Evolutionary conservation across 805 yeast species (phyloP), one percentile per base, ranked within the genome.

Genomic region (Lipomyces yamanashiensis): DNA sequence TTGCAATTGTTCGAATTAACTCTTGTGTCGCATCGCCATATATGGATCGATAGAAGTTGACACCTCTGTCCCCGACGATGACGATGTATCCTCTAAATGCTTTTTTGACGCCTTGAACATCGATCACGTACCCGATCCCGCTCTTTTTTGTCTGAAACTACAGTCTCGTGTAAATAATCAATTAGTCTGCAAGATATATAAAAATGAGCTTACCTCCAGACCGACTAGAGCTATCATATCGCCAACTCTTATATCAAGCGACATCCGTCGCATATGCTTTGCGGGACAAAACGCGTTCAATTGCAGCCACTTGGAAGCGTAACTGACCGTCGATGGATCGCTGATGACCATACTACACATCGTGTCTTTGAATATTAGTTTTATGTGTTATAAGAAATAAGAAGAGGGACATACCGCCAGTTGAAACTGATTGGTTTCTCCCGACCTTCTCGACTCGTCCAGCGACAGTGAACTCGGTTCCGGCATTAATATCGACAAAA

Each of bases 281-380:
- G 5, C 10, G 5, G 15, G 21, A 39, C 39, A 36, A 51, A 51
- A 51, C 12, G 39, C 54, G 37, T 51, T 51, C 23, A 37, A 36
- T 33, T 51, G 54, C 37, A 51, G 9, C 36, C 21, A n/a, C 33
- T 36, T 12, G 2, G 43, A 37, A 28, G 54, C 34, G 37, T 33
- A 36, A 9, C n/a, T 23, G 9, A 39, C 45, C 23, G 39, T 36
- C 33, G 54, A 51, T 7, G 54, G 54, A 51, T 51, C 54, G 37
- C 43, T 33, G 21, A 51, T 21, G 2, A 36, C 19, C 54, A 51
- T 17, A n/a, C 23, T 19, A 7, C 36, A 39, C n/a, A 33, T n/a
- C 10, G 34, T n/a, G 19, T 51, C 54, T 43, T 13, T 19, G 17
- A 39, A 39, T 13, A 39, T 39, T n/a, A 39, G 43, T 2, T 39